Conservation (phyloP, 148 eudicot species). For the Vaccinium darrowii region DNA sequence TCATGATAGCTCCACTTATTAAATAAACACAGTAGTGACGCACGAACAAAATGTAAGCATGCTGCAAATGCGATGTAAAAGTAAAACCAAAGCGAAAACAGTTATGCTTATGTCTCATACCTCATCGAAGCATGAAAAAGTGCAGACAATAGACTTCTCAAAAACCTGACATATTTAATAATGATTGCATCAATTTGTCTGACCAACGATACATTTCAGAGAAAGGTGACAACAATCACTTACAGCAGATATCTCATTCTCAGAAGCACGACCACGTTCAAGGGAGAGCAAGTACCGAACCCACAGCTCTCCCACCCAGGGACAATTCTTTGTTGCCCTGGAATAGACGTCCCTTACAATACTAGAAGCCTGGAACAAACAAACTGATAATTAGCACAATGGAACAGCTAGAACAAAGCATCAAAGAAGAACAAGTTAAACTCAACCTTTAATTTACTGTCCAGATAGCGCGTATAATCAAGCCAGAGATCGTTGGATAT, state of each 20-base stretch:
- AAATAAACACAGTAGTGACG: not conserved
- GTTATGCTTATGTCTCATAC: slow-evolving; percentile 31
- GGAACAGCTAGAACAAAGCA: slow-evolving; percentile 13
- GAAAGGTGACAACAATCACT: slow-evolving; percentile 20
- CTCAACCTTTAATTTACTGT: slow-evolving; percentile 79
- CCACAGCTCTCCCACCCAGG: slow-evolving; percentile 95
- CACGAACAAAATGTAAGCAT: not conserved
- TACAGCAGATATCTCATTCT: slow-evolving; percentile 75
- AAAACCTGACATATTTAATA: slow-evolving; percentile 58
- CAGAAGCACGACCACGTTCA: slow-evolving; percentile 75
- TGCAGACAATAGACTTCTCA: slow-evolving; percentile 80
- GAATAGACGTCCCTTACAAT: slow-evolving; percentile 45
- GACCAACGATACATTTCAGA: not conserved
- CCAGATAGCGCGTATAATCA: slow-evolving; percentile 77
- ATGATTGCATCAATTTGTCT: slow-evolving; percentile 3
- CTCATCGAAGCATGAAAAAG: slow-evolving; percentile 87
- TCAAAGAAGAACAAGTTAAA: slow-evolving; percentile 6
- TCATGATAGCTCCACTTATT: not conserved
- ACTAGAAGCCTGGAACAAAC: slow-evolving; percentile 53
- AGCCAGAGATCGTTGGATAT: slow-evolving; percentile 84
- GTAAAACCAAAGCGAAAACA: not conserved
- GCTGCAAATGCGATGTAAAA: not conserved
- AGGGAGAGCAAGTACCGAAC: slow-evolving; percentile 74
- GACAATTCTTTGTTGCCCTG: slow-evolving; percentile 87
- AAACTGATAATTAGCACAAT: not conserved